Evolutionary conservation across 2,329 filamentous ascomycete genomes (phyloP), one percentile per base, ranked within the genome.

Genomic region (Basipetospora sp.): DNA sequence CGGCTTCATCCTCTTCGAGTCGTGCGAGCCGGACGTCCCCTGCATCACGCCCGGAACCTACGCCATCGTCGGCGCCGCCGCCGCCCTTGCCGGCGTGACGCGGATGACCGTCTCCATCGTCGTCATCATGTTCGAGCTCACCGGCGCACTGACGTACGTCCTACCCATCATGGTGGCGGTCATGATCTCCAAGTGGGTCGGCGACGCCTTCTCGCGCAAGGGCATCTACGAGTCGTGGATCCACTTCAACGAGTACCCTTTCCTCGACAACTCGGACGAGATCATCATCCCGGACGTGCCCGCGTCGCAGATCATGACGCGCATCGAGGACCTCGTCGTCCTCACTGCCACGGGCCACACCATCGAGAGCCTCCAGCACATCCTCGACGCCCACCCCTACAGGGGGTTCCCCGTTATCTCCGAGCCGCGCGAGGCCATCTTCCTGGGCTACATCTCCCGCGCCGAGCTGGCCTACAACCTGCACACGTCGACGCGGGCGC

Each of bases 161-260:
- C 74, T 98, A 6, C 90, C 90, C 39, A 98, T 96, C 57, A 98
- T 98, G 90, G 83, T 98, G 45, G 86, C 87, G 31, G 90, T 98
- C 52, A 93, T 98, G 87, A 70, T 96, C 31, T 83, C 83, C 44
- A 98, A 98, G 62, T 98, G 90, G 90, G 85, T 94, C 18, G 90
- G 87, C 50, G 90, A 98, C 56, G 88, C 86, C 35, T 87, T 98
- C 56, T 86, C 84, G 18, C 83, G 84, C 40, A 76, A 80, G 35
- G 86, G 90, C 45, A 96, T 98, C 57, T 98, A 98, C 62, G 90
- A 98, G 56, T 80, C 81, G 39, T 98, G 90, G 90, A 98, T 98
- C 52, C 81, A 86, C 48, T 79, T 94, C 59, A 90, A 92, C 52
- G 85, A 83, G 47, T 98, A 96, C 53, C 90, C 90, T 0, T 94